Evolutionary conservation across 2,329 filamentous ascomycete genomes (phyloP).

Genomic region (Colletotrichum sp.): DNA sequence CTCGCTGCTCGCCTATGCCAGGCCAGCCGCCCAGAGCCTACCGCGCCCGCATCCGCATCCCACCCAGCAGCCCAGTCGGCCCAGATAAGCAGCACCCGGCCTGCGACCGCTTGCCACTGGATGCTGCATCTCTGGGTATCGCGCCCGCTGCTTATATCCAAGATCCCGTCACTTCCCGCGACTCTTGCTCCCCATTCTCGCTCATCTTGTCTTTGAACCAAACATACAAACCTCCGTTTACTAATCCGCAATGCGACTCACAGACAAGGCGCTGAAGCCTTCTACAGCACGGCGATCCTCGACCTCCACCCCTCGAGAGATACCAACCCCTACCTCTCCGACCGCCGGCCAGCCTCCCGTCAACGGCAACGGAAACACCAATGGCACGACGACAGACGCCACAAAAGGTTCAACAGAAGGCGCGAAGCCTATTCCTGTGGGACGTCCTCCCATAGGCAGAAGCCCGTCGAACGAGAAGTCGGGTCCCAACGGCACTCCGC

Average conservation of each 20-base stretch:
- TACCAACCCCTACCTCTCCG: not conserved
- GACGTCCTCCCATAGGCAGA: slow-evolving; percentile 34
- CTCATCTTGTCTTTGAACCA: not conserved
- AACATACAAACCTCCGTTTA: not conserved
- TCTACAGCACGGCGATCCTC: slow-evolving; percentile 5
- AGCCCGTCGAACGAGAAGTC: slow-evolving; percentile 36
- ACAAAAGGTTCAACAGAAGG: slow-evolving; percentile 6
- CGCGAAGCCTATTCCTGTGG: slow-evolving; percentile 31
- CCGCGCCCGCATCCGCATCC: slow-evolving; percentile 1
- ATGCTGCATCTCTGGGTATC: not conserved
- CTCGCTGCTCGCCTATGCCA: not conserved
- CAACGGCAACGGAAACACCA: slow-evolving; percentile 10
- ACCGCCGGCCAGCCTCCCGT: not conserved
- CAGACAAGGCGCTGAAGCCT: slow-evolving; percentile 17
- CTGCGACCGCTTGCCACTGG: slow-evolving; percentile 7
- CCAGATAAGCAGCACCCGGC: slow-evolving; percentile 15
- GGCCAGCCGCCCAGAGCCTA: not conserved
- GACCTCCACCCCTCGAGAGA: slow-evolving; percentile 6
- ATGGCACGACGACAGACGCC: not conserved
- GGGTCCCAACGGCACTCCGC: slow-evolving; percentile 35
- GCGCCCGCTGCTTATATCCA: slow-evolving; percentile 4
- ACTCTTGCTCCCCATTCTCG: not conserved
- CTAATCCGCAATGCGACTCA: slow-evolving; percentile 17
- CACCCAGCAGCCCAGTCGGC: not conserved
- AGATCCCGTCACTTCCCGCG: not conserved